Base-by-base conservation (phyloP, 768 basidiomycete species). In the Daedaleopsis nitida region DNA sequence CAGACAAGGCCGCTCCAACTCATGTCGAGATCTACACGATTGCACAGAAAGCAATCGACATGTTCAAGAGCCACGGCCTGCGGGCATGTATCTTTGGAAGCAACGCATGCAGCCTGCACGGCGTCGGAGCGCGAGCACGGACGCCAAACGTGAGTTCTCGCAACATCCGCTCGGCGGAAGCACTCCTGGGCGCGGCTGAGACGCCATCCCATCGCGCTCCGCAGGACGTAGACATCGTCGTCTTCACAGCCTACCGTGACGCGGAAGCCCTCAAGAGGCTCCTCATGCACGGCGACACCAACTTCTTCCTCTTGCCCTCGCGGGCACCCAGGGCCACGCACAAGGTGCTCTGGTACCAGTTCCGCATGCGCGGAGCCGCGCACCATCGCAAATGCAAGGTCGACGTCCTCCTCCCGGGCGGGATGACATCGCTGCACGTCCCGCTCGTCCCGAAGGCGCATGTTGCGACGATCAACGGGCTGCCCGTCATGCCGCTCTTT, bases 191-290 rank as follows among this genome's bases (percentile, higher is more conserved):
- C n/a, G n/a, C n/a, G n/a, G n/a, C n/a, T 58, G 17, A 47, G 51
- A 23, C 62, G 72, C 19, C 59, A 52, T 3, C 70, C 72, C 0
- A 67, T 67, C 43, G 70, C 69, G 34, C 32, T 17, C 37, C 16
- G 19, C 58, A 83, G 81, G 83, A 83, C 62, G 70, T 82, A 9
- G 82, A 83, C 59, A 68, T 83, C 4, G 72, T 82, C 24, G 77
- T 82, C 16, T 64, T 81, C 45, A 76, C 78, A 5, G 59, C 67
- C 0, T 35, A 38, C 9, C 65, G 75, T 53, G 66, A 70, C 3
- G 71, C 70, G 42, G 81, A 80, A 65, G 64, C 67, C 8, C 73
- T 84, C 60, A 83, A 84, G 60, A 58, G 52, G 11, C 66, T 75
- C 44, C 67, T 84, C 37, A 69, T 70, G 14, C 50, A 53, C 1